Percentiles rank a stretch among this genome's conserved stretches.
phyloP scores from a whole-genome alignment of 2,329 filamentous ascomycete species.

The Penicillium crustosum region DNA sequence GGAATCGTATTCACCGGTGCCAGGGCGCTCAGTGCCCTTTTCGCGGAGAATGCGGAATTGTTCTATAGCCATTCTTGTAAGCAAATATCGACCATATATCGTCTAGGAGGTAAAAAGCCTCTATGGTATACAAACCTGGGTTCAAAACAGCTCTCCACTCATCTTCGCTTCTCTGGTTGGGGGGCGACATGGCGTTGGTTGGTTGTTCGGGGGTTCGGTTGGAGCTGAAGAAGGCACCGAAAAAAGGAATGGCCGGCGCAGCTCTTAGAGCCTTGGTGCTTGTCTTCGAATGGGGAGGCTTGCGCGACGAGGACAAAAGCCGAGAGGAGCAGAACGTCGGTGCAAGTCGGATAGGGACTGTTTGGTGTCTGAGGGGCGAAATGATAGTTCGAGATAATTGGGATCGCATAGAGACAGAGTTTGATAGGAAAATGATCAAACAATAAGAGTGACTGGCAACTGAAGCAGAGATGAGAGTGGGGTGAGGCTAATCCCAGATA shows the following conservation, averaged over 20 bases:
- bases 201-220: constrained; percentile 50
- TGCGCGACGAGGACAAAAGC: constrained; percentile 17
- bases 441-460: not conserved
- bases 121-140: constrained; percentile 52
- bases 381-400: constrained; percentile 24
- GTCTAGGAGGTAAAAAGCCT: constrained; percentile 28
- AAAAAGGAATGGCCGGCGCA: constrained; percentile 76
- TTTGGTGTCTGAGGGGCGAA: constrained; percentile 20
- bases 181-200: constrained; percentile 56
- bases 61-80: constrained; percentile 55
- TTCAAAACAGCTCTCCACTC: constrained; percentile 89
- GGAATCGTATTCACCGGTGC: constrained; percentile 81
- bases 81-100: constrained; percentile 32
- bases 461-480: constrained; percentile 1
- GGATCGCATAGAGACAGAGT: constrained; percentile 28
- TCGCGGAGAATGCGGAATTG: constrained; percentile 92
- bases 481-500: constrained; percentile 9
- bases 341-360: constrained; percentile 21
- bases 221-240: constrained; percentile 72
- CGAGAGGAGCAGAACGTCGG: constrained; percentile 25
- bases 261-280: constrained; percentile 52
- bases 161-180: constrained; percentile 74
- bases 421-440: not conserved
- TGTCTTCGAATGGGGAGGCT: constrained; percentile 26
- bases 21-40: constrained; percentile 84